These are phyloP conservation scores for Haberlea rhodopensis DNA, from an alignment of 257 asterid species.

Conservation along the genomic window DNA sequence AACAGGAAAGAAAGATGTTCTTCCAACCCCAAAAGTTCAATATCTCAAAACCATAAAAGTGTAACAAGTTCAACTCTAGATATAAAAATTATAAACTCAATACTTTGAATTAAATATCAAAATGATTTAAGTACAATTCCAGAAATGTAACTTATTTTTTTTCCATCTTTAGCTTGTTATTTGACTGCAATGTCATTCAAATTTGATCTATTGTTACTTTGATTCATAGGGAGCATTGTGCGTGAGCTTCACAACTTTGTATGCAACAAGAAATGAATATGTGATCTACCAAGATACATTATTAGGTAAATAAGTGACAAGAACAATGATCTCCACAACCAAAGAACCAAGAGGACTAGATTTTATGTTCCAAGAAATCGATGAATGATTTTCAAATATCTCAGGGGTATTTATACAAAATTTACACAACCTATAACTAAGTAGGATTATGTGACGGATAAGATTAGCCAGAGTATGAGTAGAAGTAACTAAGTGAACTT, in stretches of 20 bases:
- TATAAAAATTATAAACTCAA: no score
- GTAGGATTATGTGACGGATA: not conserved
- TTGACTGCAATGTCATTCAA: no score
- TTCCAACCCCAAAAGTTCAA: slow-evolving; percentile 2
- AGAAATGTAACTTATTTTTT: not conserved
- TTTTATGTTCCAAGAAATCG: slow-evolving; percentile 9
- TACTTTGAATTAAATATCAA: no score
- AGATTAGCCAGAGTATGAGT: not conserved
- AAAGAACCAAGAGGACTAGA: not conserved
- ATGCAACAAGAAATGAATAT: not conserved
- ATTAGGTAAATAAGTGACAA: not conserved
- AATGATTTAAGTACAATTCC: no score
- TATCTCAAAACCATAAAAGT: not conserved
- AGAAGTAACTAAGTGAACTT: not conserved
- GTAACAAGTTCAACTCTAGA: no score
- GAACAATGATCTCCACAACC: not conserved
- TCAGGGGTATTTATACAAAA: no score
- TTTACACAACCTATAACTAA: no score
- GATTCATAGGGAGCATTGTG: not conserved
- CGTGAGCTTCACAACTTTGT: slow-evolving; percentile 9
- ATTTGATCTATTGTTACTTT: no score
- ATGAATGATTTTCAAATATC: no score
- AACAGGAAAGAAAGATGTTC: not conserved
- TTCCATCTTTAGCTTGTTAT: not conserved
- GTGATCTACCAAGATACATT: not conserved